Conservation (phyloP, 163 green algal species). For the Coccomyxa subellipsoidea region DNA sequence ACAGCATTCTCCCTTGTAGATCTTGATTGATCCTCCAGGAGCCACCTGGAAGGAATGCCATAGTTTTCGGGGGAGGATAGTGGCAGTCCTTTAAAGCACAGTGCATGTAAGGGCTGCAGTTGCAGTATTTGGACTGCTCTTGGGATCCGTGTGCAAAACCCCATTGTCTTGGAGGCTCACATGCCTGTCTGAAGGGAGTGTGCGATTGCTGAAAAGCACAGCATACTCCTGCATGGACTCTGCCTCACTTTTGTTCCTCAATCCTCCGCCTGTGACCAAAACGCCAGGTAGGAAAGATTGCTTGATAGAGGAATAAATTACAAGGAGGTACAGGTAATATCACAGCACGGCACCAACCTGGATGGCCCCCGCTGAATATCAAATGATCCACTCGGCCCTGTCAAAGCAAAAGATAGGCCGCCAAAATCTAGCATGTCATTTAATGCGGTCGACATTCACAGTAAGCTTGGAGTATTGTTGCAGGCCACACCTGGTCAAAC, state of each 20-base stretch:
- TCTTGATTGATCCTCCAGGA: slow-evolving; percentile 13
- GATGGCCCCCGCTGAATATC: slow-evolving; percentile 13
- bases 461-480: neutral
- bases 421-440: too few relatives aligned
- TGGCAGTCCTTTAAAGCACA: too few relatives aligned
- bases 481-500: neutral
- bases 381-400: neutral
- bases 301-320: too few relatives aligned
- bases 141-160: too few relatives aligned
- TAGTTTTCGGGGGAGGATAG: too few relatives aligned
- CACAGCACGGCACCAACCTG: too few relatives aligned
- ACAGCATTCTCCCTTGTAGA: slow-evolving; percentile 20
- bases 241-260: neutral
- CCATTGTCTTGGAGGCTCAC: too few relatives aligned
- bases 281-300: neutral
- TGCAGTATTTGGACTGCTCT: too few relatives aligned
- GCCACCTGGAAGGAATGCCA: neutral
- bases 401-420: too few relatives aligned
- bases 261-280: neutral
- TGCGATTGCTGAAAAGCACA: neutral
- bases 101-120: too few relatives aligned
- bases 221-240: slow-evolving; percentile 2
- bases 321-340: too few relatives aligned
- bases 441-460: too few relatives aligned
- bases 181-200: neutral